Base-by-base conservation (phyloP, 2,329 filamentous ascomycete species). In the Fusarium musae region DNA sequence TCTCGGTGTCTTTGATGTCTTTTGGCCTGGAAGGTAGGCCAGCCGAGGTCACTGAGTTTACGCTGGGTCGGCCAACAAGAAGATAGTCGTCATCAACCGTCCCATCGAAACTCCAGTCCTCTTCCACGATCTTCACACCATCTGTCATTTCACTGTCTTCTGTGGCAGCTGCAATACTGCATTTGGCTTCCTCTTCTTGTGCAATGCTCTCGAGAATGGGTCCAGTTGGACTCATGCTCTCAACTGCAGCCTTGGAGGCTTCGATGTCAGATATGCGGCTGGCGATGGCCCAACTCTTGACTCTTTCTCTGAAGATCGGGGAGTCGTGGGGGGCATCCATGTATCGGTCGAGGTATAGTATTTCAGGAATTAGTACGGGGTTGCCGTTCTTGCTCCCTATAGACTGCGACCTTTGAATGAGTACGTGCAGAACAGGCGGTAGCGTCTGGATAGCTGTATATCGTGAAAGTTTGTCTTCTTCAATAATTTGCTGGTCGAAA, bases 301-400 rank as follows among this genome's bases (percentile, higher is more conserved):
- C 87, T 34, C 94, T 90, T 47, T 89, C 86, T 47, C 87, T 84
- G 79, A 93, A 89, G 5, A 94, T 83, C 3, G 87, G 83, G 6
- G 91, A 89, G 44, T 90, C 86, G 9, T 87, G 85, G 2, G 87
- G 85, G 9, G 89, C 88, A 69, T 94, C 91, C 87, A 95, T 92
- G 81, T 97, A 99, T 34, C 95, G 90, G 82, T 98, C 96, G 59
- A 99, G 86, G 79, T 93, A 97, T 17, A 99, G 87, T 4, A 88
- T 91, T 73, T 96, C 92, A 9, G 92, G 91, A n/a, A 99, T 90
- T 26, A 90, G 87, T 17, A 99, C 89, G 16, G 93, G 90, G 69
- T 95, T 91, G 60, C 90, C 90, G 34, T 95, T 94, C 79, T 97
- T 97, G 47, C 87, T 87, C 11, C 88, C 87, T 72, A 94, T 91